Evolutionary conservation across 192 early-diverging fungal genomes (phyloP).

Genomic region (Coemansia sp.): DNA sequence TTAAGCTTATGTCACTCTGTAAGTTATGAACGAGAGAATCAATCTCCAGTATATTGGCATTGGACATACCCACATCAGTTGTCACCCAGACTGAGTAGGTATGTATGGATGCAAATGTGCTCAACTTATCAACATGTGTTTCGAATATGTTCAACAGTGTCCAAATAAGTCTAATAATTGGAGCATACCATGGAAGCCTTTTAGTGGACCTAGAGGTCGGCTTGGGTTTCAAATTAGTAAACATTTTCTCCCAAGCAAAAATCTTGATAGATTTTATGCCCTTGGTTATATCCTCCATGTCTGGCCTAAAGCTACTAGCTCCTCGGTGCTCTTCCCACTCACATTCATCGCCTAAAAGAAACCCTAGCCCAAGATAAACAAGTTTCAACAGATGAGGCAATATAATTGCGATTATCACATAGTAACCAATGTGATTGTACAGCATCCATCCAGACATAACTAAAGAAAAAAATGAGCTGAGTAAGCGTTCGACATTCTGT

Average conservation of each 20-base stretch:
- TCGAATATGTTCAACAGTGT: no score
- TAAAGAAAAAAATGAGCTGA: no score
- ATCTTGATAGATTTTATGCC: conserved; percentile 18
- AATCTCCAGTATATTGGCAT: no score
- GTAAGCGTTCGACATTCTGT: no score
- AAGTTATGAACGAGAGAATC: neutral
- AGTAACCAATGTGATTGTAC: no score
- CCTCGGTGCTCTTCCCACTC: conserved; percentile 4
- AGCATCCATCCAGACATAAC: no score
- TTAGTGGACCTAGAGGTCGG: neutral
- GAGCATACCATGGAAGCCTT: neutral
- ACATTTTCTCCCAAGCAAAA: conserved; percentile 40
- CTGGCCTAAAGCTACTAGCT: no score
- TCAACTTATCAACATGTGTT: neutral
- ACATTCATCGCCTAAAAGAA: neutral
- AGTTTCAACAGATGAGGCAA: no score
- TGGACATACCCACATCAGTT: no score
- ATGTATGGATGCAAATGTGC: neutral
- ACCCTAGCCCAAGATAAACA: neutral
- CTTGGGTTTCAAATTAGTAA: neutral
- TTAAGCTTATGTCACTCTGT: neutral
- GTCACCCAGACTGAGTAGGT: neutral
- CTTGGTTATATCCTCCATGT: conserved; percentile 12
- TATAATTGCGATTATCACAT: no score
- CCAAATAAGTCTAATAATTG: no score